Conservation (phyloP, 805 yeast genomes). For the Saccharomycopsis sp. region DNA sequence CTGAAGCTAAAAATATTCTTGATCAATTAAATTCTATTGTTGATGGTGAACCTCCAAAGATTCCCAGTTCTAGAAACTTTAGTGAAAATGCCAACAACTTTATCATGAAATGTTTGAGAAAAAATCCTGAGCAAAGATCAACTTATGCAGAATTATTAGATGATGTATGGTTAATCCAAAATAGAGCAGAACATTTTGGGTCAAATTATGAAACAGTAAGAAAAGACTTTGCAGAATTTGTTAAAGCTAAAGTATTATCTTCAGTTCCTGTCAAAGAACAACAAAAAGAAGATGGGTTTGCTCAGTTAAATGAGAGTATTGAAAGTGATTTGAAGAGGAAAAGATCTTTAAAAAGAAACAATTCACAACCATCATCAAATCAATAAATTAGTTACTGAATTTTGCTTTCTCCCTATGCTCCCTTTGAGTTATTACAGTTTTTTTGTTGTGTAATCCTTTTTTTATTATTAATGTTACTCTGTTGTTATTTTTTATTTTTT, state of each 20-base stretch:
- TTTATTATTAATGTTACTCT: too few relatives aligned
- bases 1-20: conserved; percentile 86
- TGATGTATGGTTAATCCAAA: conserved; percentile 66
- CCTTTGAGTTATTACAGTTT: too few relatives aligned
- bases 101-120: conserved; percentile 66
- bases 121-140: conserved; percentile 74
- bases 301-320: conserved; percentile 5
- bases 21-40: conserved; percentile 93
- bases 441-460: too few relatives aligned
- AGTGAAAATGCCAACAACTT: conserved; percentile 74
- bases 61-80: conserved; percentile 48
- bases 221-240: conserved; percentile 23
- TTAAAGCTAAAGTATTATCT: conserved; percentile 16
- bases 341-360: conserved; percentile 1
- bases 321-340: conserved; percentile 2
- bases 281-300: conserved; percentile 1
- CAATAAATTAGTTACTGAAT: too few relatives aligned
- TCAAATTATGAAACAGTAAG: conserved; percentile 10
- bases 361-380: too few relatives aligned
- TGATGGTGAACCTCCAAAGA: conserved; percentile 85
- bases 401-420: too few relatives aligned
- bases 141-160: conserved; percentile 61
- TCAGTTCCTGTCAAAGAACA: conserved; percentile 1
- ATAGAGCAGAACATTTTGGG: conserved; percentile 23
- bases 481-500: too few relatives aligned